Percentiles rank a stretch among this genome's conserved stretches.
Evolutionary conservation across 2,329 filamentous ascomycete species (phyloP).

Genomic region (Alternaria gansuensis): DNA sequence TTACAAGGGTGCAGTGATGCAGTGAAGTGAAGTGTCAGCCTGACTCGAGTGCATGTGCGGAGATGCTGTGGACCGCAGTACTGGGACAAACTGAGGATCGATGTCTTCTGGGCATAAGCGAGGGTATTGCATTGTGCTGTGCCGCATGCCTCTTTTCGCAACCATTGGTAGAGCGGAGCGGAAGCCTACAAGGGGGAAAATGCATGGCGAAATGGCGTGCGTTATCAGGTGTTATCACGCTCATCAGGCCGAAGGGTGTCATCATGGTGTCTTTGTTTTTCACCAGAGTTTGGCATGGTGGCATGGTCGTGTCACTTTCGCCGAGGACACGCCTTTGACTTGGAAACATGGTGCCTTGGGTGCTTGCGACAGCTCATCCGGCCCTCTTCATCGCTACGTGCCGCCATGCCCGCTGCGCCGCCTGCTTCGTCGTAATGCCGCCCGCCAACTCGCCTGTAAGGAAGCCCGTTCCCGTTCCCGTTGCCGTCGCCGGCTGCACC

Average conservation of each 20-base stretch:
- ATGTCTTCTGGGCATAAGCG: conserved; percentile 16
- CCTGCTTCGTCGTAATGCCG: conserved; percentile 41
- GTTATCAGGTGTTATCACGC: not conserved
- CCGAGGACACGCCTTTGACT: conserved; percentile 15
- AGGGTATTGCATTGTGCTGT: conserved; percentile 14
- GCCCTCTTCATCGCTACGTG: conserved; percentile 8
- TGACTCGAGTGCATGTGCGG: not conserved
- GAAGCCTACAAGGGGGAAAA: conserved; percentile 9
- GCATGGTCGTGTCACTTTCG: conserved; percentile 8
- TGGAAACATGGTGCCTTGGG: conserved; percentile 18
- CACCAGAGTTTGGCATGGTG: conserved; percentile 9
- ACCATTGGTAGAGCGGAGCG: conserved; percentile 21
- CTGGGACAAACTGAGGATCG: conserved; percentile 11
- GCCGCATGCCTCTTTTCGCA: conserved; percentile 13
- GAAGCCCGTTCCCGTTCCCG: conserved; percentile 14
- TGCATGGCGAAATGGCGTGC: conserved; percentile 8
- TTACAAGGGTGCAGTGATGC: not conserved
- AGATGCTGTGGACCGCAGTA: conserved; percentile 8
- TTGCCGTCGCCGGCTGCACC: conserved; percentile 8
- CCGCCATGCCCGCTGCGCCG: conserved; percentile 29
- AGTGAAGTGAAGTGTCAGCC: not conserved
- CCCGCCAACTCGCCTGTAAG: conserved; percentile 48
- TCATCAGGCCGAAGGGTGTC: not conserved
- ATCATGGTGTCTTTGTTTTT: conserved; percentile 16
- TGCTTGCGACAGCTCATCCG: conserved; percentile 16